phyloP scores from a whole-genome alignment of 2,329 filamentous ascomycete genomes.

The Trichocomaceae sp. region DNA sequence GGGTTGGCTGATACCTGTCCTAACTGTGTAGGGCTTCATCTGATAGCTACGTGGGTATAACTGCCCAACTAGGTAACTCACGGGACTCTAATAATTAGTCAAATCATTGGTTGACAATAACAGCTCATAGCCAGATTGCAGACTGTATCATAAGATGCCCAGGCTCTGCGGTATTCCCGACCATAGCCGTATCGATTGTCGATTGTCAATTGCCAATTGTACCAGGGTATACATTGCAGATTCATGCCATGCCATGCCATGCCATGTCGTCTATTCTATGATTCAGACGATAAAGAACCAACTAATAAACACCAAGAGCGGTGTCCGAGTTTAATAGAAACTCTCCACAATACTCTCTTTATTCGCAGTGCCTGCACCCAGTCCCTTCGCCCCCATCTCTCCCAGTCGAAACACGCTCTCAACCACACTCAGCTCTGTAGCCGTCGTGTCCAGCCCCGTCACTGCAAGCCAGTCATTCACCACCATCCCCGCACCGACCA shows the following conservation, averaged over 20 bases:
- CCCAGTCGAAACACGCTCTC: conserved; percentile 94
- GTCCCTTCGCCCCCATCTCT: conserved; percentile 64
- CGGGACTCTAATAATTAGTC: no score
- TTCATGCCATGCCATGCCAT: neutral
- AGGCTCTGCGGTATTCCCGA: neutral
- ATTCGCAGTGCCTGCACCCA: conserved; percentile 51
- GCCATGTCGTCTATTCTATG: neutral
- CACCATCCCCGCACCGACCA: conserved; percentile 95
- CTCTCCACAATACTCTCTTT: conserved; percentile 99
- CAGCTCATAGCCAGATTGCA: neutral
- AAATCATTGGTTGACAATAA: neutral
- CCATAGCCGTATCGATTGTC: neutral
- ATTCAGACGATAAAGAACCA: neutral
- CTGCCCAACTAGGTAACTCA: no score
- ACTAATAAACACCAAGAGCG: neutral
- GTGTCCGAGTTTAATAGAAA: conserved; percentile 63
- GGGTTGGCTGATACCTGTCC: neutral
- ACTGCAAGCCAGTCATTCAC: conserved; percentile 98
- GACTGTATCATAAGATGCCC: neutral
- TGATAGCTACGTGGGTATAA: neutral
- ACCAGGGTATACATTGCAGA: neutral
- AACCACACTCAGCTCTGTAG: conserved; percentile 93
- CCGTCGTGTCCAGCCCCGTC: conserved; percentile 86
- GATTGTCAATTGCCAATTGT: no score
- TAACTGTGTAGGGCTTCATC: no score